These are phyloP conservation scores for Irpex sp. DNA, from an alignment of 1,284 basidiomycete species.

Conservation along the genomic window DNA sequence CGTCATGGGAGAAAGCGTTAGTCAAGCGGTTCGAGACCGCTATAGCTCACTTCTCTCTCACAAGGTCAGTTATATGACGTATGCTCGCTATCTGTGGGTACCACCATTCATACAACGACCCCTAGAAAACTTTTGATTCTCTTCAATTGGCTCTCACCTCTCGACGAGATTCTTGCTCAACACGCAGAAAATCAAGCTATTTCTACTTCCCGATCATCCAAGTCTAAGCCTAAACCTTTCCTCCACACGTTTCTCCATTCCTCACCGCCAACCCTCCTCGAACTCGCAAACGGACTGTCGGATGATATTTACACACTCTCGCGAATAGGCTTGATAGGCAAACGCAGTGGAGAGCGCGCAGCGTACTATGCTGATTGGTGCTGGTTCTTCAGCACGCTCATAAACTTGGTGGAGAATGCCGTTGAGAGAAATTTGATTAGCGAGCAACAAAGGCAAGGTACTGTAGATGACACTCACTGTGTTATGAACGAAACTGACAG, in stretches of 20 bases:
- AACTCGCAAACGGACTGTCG: constrained; percentile 65
- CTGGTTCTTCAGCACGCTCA: constrained; percentile 74
- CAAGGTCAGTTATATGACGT: constrained; percentile 45
- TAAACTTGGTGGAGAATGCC: constrained; percentile 75
- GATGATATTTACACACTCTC: constrained; percentile 76
- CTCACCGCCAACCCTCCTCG: constrained; percentile 79
- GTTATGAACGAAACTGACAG: constrained; percentile 7
- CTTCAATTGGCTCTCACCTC: constrained; percentile 77
- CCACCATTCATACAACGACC: not conserved
- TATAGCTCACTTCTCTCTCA: constrained; percentile 62
- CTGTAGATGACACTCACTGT: constrained; percentile 1
- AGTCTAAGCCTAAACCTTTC: constrained; percentile 42
- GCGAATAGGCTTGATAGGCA: constrained; percentile 63
- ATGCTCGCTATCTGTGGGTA: not conserved
- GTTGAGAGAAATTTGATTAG: constrained; percentile 69
- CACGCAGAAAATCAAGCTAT: constrained; percentile 58
- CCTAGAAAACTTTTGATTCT: constrained; percentile 73
- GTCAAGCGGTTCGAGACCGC: constrained; percentile 57
- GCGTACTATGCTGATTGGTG: constrained; percentile 77
- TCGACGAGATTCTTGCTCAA: constrained; percentile 63
- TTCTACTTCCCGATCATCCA: constrained; percentile 32
- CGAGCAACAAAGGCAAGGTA: constrained; percentile 59
- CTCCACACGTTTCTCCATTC: constrained; percentile 71
- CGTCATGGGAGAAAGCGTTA: constrained; percentile 52
- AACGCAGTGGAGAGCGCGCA: constrained; percentile 60